Conservation (phyloP, 768 basidiomycete genomes). For the Tylopilus subfusipes region DNA sequence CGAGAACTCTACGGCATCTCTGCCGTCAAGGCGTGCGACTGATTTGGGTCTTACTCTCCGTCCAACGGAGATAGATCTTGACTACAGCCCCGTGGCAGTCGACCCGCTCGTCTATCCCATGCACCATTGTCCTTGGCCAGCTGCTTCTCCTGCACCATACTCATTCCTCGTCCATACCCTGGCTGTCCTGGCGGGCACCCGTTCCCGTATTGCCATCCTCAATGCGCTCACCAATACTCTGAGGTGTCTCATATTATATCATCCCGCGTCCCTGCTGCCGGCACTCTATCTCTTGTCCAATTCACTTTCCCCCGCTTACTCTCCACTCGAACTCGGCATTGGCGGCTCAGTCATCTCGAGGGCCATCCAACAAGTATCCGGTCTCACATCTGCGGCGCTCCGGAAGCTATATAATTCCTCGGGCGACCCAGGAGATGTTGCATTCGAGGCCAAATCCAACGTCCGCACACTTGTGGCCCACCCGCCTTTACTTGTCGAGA, state of each 20-base stretch:
- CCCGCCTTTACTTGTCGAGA: conserved; percentile 57
- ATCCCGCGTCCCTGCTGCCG: conserved; percentile 69
- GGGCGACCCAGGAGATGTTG: conserved; percentile 88
- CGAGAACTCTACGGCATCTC: conserved; percentile 7
- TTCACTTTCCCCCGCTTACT: conserved; percentile 71
- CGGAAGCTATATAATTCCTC: conserved; percentile 64
- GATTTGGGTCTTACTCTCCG: conserved; percentile 16
- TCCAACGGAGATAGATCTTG: conserved; percentile 23
- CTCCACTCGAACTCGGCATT: conserved; percentile 64
- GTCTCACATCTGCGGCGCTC: conserved; percentile 53
- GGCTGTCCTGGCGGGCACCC: conserved; percentile 56
- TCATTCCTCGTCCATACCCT: conserved; percentile 68
- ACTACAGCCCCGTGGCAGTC: conserved; percentile 33
- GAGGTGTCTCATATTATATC: conserved; percentile 59
- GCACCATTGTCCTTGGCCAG: conserved; percentile 41
- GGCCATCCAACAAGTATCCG: conserved; percentile 71
- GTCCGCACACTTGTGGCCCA: conserved; percentile 72
- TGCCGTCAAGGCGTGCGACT: conserved; percentile 3
- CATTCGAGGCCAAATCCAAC: conserved; percentile 76
- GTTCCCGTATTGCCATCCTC: conserved; percentile 67
- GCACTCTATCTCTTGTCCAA: conserved; percentile 82
- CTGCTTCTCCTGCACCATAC: conserved; percentile 50
- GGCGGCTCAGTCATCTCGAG: conserved; percentile 66
- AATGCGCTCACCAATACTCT: conserved; percentile 73
- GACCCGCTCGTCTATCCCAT: conserved; percentile 50